Base-by-base conservation (phyloP, 2,329 filamentous ascomycete genomes). In the Geosmithia morbida region DNA sequence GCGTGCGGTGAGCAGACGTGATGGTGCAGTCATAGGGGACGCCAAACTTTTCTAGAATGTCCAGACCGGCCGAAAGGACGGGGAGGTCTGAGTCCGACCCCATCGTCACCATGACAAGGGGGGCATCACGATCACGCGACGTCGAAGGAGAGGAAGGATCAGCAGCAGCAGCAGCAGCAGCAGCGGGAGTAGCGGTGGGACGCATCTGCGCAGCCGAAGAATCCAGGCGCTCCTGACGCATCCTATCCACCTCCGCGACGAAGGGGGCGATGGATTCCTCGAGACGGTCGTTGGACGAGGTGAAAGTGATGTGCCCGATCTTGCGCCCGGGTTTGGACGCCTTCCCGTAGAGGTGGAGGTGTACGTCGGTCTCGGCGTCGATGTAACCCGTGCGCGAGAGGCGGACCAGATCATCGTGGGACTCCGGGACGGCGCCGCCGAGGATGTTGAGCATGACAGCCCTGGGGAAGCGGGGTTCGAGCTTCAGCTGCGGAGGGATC, bases 241-340 rank as follows among this genome's bases (percentile, higher is more conserved):
- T 77, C 13, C 61, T 57, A 55, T 85, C 75, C 20, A 79, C 75
- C 46, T 75, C 66, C 43, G 81, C 67, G 49, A 94, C 77, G 19
- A 96, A 73, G 46, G 83, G 77, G 39, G 83, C 77, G 14, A 81
- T 74, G 16, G 73, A 69, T 59, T 61, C 53, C 50, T 74, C 70
- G 16, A 79, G 64, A n/a, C 83, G 79, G 39, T 75, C 67, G 0
- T 77, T 79, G 13, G 75, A 70, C 1, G 80, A 81, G 2, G 85
- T 85, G 39, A 94, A 67, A 1, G 89, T 97, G 54, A 98, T 79
- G 62, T 98, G 92, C 11, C 90, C 90, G 68, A 97, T 97, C 65
- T 97, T 98, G 43, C 92, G 82, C 33, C 87, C 84, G 4, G 86
- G 87, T 56, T 88, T 86, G 22, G 88, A 85, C 44, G 77, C 79